Conservation (phyloP, 768 basidiomycete species). For the Psilocybe azurescens region DNA sequence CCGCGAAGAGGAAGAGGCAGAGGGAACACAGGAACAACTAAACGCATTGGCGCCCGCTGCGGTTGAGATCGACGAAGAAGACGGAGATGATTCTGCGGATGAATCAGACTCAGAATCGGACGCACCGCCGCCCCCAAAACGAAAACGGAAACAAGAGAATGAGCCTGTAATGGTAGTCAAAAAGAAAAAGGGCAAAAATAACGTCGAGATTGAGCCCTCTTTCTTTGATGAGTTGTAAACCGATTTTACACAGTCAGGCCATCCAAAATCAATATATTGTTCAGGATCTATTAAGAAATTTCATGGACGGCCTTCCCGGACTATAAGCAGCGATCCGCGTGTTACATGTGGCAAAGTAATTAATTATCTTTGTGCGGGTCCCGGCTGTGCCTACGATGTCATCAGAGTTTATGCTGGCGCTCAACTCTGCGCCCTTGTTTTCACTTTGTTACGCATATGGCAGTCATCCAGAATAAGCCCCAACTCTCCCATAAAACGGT, state of each 20-base stretch:
- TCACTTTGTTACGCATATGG: neutral
- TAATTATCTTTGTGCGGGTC: neutral
- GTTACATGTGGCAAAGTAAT: neutral
- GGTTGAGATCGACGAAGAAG: conserved; percentile 21
- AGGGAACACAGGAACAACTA: conserved; percentile 14
- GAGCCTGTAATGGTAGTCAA: conserved; percentile 50
- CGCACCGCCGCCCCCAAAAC: conserved; percentile 47
- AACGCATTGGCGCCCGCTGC: conserved; percentile 12
- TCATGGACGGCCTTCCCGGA: neutral
- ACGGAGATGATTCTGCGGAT: conserved; percentile 28
- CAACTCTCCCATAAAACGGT: neutral
- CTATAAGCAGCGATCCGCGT: neutral
- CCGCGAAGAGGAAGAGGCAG: conserved; percentile 27
- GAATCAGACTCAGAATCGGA: conserved; percentile 31
- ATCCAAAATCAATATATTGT: neutral
- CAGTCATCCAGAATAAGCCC: neutral
- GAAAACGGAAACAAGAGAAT: conserved; percentile 61
- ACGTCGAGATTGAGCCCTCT: conserved; percentile 57
- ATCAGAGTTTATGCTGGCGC: neutral
- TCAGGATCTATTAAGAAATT: neutral
- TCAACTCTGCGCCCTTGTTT: neutral
- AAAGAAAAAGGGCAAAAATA: conserved; percentile 66
- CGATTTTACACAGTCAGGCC: conserved; percentile 3
- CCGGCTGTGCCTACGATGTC: neutral
- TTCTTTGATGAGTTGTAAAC: conserved; percentile 73